Conservation (phyloP, 73 alveolate species). For the Paramecium caudatum region DNA sequence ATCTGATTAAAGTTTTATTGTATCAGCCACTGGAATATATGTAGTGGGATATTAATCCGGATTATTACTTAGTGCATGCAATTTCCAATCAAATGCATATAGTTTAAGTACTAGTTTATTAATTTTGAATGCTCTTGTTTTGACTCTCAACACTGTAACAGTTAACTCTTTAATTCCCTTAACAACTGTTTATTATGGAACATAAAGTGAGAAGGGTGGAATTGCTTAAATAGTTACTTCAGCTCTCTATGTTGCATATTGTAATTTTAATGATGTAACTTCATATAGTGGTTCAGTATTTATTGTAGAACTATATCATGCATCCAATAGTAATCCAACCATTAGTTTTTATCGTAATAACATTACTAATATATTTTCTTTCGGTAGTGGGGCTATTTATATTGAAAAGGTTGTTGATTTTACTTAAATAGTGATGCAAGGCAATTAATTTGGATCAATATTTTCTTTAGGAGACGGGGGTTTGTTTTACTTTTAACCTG, state of each 20-base stretch:
- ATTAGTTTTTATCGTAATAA: not conserved
- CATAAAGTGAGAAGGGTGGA: constrained; percentile 62
- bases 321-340: not conserved
- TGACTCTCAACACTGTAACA: not conserved
- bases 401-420: not conserved
- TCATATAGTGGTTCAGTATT: constrained; percentile 28
- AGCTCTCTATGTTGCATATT: not conserved
- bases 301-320: not conserved
- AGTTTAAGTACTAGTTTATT: constrained; percentile 38
- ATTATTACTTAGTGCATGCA: not conserved
- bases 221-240: not conserved
- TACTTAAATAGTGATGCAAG: not conserved
- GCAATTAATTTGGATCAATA: not conserved
- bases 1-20: constrained; percentile 31
- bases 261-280: not conserved
- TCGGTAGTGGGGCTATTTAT: constrained; percentile 53
- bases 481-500: not conserved
- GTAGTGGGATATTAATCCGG: constrained; percentile 23
- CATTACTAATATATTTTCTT: not conserved
- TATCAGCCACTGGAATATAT: constrained; percentile 7
- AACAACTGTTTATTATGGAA: not conserved
- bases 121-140: not conserved
- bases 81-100: not conserved
- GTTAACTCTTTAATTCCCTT: not conserved
- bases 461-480: constrained; percentile 27